Conservation (phyloP, 2,329 filamentous ascomycete genomes). For the Stachybotrys chlorohalonatus region DNA sequence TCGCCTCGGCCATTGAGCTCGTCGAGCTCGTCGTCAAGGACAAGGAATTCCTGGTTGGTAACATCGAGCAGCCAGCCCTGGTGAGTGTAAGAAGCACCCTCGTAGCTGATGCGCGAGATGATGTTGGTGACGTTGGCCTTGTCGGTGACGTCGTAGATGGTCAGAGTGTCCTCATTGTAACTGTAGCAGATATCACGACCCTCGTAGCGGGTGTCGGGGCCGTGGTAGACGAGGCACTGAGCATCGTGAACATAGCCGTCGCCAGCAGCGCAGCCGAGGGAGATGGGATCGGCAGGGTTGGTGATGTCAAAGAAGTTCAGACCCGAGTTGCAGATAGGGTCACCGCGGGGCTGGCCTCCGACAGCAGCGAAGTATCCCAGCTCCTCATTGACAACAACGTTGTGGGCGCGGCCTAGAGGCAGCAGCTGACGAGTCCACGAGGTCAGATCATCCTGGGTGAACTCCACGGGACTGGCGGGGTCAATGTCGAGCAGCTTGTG, state of each 20-base stretch:
- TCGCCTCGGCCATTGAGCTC: conserved; percentile 26
- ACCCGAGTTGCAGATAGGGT: conserved; percentile 34
- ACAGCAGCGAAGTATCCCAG: conserved; percentile 36
- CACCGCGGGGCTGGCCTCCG: conserved; percentile 25
- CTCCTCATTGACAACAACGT: conserved; percentile 41
- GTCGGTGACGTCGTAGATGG: conserved; percentile 30
- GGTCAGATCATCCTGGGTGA: conserved; percentile 23
- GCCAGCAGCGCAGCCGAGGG: conserved; percentile 34
- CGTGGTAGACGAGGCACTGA: conserved; percentile 1
- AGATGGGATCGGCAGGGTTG: conserved; percentile 42
- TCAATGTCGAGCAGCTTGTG: conserved; percentile 39
- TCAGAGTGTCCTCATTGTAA: conserved; percentile 1
- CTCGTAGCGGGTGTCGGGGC: background rate
- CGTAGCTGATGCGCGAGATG: conserved; percentile 42
- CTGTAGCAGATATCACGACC: conserved; percentile 1
- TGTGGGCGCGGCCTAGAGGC: conserved; percentile 36
- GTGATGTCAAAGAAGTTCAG: conserved; percentile 50
- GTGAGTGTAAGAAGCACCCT: conserved; percentile 44
- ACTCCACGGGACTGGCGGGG: conserved; percentile 25
- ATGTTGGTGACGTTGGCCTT: conserved; percentile 29
- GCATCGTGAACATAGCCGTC: conserved; percentile 1
- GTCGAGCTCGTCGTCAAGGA: conserved; percentile 44
- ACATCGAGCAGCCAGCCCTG: conserved; percentile 42
- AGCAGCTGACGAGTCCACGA: conserved; percentile 22
- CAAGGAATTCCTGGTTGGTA: conserved; percentile 26